phyloP scores from a whole-genome alignment of 495 filamentous ascomycete genomes.

The Xylaria telfairii region DNA sequence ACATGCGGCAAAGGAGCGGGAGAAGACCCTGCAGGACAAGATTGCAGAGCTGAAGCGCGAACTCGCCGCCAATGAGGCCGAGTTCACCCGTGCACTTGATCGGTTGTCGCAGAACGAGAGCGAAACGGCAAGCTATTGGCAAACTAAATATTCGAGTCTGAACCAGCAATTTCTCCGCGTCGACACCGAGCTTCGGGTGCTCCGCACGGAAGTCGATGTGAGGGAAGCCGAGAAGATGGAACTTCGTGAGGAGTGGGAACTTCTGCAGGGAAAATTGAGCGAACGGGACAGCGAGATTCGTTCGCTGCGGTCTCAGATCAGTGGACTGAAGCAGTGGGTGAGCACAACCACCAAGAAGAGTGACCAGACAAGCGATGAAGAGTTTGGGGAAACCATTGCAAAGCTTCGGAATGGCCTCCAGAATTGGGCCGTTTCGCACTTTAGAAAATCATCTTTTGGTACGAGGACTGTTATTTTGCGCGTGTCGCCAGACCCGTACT shows the following conservation, averaged over 20 bases:
- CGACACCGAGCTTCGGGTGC: slow-evolving; percentile 51
- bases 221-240: slow-evolving; percentile 46
- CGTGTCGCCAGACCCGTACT: slow-evolving; percentile 18
- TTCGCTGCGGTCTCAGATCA: slow-evolving; percentile 52
- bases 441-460: slow-evolving; percentile 59
- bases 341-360: slow-evolving; percentile 53
- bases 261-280: slow-evolving; percentile 40
- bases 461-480: slow-evolving; percentile 26
- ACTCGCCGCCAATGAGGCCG: slow-evolving; percentile 49
- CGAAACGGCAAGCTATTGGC: slow-evolving; percentile 55
- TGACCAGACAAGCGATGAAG: slow-evolving; percentile 61
- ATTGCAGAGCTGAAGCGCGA: slow-evolving; percentile 54
- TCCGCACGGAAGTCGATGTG: slow-evolving; percentile 49
- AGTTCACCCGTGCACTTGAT: slow-evolving; percentile 55
- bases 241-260: slow-evolving; percentile 50
- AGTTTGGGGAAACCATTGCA: slow-evolving; percentile 54
- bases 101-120: slow-evolving; percentile 49
- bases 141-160: slow-evolving; percentile 51
- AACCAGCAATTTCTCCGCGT: slow-evolving; percentile 48
- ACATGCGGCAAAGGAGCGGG: slow-evolving; percentile 34
- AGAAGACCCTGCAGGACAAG: slow-evolving; percentile 36
- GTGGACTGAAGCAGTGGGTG: slow-evolving; percentile 62
- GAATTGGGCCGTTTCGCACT: slow-evolving; percentile 63
- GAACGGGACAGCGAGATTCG: slow-evolving; percentile 52
- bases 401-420: slow-evolving; percentile 61